Evolutionary conservation across 2,329 filamentous ascomycete genomes (phyloP).

Genomic region (Beauveria australis): DNA sequence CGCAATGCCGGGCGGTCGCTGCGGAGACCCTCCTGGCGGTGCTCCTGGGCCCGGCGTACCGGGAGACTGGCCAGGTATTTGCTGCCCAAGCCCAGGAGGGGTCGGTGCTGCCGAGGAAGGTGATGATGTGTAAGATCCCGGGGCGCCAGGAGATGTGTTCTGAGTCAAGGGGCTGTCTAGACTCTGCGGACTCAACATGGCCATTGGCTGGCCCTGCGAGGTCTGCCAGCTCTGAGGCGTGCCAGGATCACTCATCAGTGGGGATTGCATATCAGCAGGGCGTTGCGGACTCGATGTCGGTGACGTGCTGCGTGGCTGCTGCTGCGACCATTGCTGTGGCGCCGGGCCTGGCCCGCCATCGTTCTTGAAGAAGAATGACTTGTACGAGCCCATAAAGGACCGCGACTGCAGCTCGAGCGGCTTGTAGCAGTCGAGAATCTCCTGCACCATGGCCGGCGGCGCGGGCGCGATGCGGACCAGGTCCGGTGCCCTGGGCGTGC

Average conservation of each 20-base stretch:
- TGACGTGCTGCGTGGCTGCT: neutral
- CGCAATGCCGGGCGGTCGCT: slow-evolving; percentile 23
- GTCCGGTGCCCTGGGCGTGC: slow-evolving; percentile 26
- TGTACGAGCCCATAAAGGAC: slow-evolving; percentile 31
- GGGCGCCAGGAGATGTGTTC: neutral
- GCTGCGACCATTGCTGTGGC: slow-evolving; percentile 7
- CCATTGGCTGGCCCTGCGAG: slow-evolving; percentile 1
- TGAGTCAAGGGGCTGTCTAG: slow-evolving; percentile 20
- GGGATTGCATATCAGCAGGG: neutral
- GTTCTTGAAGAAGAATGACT: slow-evolving; percentile 24
- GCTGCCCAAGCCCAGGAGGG: slow-evolving; percentile 5
- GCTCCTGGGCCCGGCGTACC: slow-evolving; percentile 11
- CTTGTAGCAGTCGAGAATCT: slow-evolving; percentile 32
- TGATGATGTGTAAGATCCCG: neutral
- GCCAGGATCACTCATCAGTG: neutral
- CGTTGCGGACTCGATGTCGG: neutral
- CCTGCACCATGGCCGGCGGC: slow-evolving; percentile 28
- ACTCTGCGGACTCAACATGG: slow-evolving; percentile 27
- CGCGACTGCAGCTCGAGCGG: slow-evolving; percentile 31
- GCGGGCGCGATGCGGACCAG: slow-evolving; percentile 30
- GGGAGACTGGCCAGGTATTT: slow-evolving; percentile 1
- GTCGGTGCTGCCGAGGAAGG: slow-evolving; percentile 10
- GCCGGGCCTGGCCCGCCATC: slow-evolving; percentile 9
- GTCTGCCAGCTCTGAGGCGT: neutral
- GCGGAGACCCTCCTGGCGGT: slow-evolving; percentile 12